Percentiles rank a stretch among this genome's conserved stretches.
Conservation (phyloP, 2,329 filamentous ascomycete genomes). For the Ophiobolus disseminans region DNA sequence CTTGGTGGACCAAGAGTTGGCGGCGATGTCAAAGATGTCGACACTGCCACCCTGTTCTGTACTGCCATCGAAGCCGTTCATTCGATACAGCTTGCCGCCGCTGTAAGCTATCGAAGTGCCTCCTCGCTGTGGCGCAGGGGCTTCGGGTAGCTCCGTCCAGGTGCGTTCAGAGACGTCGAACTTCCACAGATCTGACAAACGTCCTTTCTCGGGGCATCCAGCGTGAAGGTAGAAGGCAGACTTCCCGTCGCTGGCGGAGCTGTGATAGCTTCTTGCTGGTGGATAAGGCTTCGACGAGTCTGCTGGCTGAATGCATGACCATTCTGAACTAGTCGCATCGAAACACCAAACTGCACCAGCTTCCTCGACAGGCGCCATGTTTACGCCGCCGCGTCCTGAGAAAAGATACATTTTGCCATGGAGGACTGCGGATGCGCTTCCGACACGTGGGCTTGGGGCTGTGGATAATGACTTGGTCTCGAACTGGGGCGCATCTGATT, state of each 20-base stretch:
- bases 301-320: constrained; percentile 69
- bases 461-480: constrained; percentile 30
- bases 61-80: constrained; percentile 79
- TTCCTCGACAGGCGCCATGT: constrained; percentile 76
- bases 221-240: constrained; percentile 79
- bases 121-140: constrained; percentile 70
- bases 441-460: constrained; percentile 73
- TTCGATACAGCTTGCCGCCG: constrained; percentile 73
- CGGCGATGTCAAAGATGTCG: constrained; percentile 62
- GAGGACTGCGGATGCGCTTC: constrained; percentile 73
- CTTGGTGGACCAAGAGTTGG: constrained; percentile 52
- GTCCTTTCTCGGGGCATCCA: constrained; percentile 70
- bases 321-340: constrained; percentile 68
- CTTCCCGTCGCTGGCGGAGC: constrained; percentile 68
- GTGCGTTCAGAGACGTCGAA: constrained; percentile 70
- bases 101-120: constrained; percentile 72
- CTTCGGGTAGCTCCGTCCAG: constrained; percentile 73
- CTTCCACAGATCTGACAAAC: constrained; percentile 76
- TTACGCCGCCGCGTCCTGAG: constrained; percentile 75
- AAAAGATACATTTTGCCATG: constrained; percentile 78
- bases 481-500: constrained; percentile 53
- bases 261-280: constrained; percentile 74
- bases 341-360: constrained; percentile 78
- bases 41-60: constrained; percentile 73
- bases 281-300: constrained; percentile 60